A percentile compares a stretch with the other conserved stretches of the same genome.
Conservation (phyloP, 2,329 filamentous ascomycete species). For the Pyrenophora tritici-repentis region DNA sequence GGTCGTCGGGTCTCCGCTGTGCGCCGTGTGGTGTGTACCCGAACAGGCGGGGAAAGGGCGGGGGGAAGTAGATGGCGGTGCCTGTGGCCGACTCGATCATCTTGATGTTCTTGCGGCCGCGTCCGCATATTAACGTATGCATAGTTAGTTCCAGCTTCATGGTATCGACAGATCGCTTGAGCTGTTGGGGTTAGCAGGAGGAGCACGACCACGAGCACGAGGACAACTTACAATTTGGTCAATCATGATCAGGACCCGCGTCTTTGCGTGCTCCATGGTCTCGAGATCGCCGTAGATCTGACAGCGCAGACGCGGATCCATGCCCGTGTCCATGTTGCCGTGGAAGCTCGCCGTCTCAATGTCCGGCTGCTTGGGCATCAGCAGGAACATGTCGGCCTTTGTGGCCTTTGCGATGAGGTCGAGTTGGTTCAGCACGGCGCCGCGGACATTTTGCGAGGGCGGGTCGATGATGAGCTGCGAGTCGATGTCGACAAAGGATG, state of each 20-base stretch:
- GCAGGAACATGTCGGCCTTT: conserved; percentile 93
- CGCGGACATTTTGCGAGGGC: conserved; percentile 68
- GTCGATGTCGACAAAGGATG: conserved; percentile 91
- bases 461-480: conserved; percentile 86
- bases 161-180: conserved; percentile 75
- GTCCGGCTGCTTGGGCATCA: conserved; percentile 83
- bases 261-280: conserved; percentile 96
- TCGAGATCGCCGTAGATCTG: conserved; percentile 95
- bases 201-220: conserved; percentile 10
- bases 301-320: conserved; percentile 87
- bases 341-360: conserved; percentile 78
- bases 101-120: conserved; percentile 96
- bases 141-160: conserved; percentile 83
- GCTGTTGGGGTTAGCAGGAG: conserved; percentile 56
- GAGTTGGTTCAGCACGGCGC: conserved; percentile 79
- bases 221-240: conserved; percentile 79
- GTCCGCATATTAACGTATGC: conserved; percentile 90
- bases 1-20: conserved; percentile 78
- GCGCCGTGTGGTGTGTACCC: conserved; percentile 86
- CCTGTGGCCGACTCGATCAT: conserved; percentile 93
- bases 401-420: conserved; percentile 86
- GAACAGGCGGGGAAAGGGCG: conserved; percentile 88
- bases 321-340: conserved; percentile 74
- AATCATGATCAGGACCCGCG: conserved; percentile 93
- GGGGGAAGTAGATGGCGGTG: conserved; percentile 97